phyloP scores from a whole-genome alignment of 768 basidiomycete species.

The Boletus pseudo-olivaceus region DNA sequence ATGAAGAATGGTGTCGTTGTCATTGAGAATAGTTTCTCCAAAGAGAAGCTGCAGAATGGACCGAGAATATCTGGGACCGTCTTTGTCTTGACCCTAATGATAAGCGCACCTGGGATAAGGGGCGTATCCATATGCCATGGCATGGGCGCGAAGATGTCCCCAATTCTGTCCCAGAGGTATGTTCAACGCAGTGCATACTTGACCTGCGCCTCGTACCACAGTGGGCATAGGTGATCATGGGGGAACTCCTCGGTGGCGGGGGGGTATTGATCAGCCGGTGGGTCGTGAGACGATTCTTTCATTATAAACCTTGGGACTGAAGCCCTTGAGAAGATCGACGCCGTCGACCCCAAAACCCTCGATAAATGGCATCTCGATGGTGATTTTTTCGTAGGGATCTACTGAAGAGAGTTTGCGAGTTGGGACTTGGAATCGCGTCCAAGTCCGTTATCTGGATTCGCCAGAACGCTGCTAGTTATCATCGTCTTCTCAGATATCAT shows the following conservation, averaged over 20 bases:
- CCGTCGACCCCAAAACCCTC: no score
- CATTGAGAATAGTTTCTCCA: slow-evolving; percentile 50
- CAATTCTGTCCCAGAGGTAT: slow-evolving; percentile 50
- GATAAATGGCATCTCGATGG: background rate
- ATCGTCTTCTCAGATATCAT: slow-evolving; percentile 1
- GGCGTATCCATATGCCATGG: slow-evolving; percentile 54
- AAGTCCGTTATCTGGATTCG: background rate
- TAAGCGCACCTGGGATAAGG: slow-evolving; percentile 51
- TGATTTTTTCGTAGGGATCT: no score
- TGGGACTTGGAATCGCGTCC: background rate
- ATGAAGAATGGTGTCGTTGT: slow-evolving; percentile 53
- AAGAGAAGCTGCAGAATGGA: slow-evolving; percentile 47
- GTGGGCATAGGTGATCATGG: background rate
- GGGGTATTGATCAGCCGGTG: background rate
- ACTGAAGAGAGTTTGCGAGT: background rate
- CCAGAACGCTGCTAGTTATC: background rate
- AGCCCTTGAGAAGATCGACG: no score
- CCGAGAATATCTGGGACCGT: slow-evolving; percentile 48
- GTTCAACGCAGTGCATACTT: background rate
- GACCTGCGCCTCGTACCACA: background rate
- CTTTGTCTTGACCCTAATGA: slow-evolving; percentile 51
- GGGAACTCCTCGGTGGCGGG: background rate
- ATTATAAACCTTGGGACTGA: background rate
- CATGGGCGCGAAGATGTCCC: slow-evolving; percentile 40
- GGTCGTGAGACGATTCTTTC: background rate